phyloP scores from a whole-genome alignment of 192 early-diverging fungal species.

The Phlyctochytrium planicorne region DNA sequence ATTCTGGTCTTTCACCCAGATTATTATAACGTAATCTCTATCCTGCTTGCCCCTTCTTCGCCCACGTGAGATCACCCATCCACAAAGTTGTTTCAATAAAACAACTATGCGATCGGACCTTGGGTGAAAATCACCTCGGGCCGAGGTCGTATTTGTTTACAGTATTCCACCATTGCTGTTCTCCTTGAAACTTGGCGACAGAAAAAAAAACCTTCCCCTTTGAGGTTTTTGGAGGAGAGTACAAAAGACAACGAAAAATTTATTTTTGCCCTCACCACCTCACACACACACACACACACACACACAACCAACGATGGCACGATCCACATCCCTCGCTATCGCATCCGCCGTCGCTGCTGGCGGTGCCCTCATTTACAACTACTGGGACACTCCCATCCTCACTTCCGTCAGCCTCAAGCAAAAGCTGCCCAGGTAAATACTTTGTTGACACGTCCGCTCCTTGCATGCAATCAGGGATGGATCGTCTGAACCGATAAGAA shows the following conservation, averaged over 20 bases:
- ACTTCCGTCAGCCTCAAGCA: not conserved
- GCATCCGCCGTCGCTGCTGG: not conserved
- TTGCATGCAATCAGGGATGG: too few species aligned
- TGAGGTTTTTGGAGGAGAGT: too few species aligned
- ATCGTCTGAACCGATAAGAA: too few species aligned
- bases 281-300: not conserved
- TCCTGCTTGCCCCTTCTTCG: too few species aligned
- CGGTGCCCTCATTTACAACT: not conserved
- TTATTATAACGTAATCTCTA: too few species aligned
- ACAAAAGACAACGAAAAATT: too few species aligned
- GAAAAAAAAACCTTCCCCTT: not conserved
- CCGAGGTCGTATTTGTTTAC: not conserved
- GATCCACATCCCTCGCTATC: not conserved
- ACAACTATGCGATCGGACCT: too few species aligned
- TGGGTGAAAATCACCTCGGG: too few species aligned
- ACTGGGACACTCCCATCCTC: conserved; percentile 12
- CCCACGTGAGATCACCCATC: too few species aligned
- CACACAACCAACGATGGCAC: not conserved
- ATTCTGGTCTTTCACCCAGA: too few species aligned
- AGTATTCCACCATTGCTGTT: not conserved
- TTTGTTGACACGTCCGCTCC: too few species aligned
- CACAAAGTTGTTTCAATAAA: too few species aligned
- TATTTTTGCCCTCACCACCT: not conserved
- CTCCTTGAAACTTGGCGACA: not conserved
- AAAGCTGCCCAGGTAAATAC: not conserved